Evolutionary conservation across 2,329 filamentous ascomycete genomes (phyloP).

Genomic region (Pseudogymnoascus sp.): DNA sequence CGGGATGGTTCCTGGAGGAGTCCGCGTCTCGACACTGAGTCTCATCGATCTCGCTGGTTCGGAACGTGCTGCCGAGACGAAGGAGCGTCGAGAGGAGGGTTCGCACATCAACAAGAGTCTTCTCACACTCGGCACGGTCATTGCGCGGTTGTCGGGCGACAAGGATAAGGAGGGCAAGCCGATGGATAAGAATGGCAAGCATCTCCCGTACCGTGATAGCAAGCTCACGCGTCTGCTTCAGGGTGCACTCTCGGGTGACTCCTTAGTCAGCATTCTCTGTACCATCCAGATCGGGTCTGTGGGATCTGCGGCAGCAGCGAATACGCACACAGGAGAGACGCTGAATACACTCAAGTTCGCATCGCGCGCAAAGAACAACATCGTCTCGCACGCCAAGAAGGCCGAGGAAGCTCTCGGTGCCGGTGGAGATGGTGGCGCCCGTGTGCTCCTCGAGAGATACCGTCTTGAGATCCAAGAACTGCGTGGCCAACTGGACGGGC

Average conservation of each 20-base stretch:
- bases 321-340: conserved; percentile 77
- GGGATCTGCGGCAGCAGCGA: conserved; percentile 62
- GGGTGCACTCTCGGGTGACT: conserved; percentile 85
- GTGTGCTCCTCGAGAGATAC: conserved; percentile 86
- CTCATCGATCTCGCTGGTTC: conserved; percentile 95
- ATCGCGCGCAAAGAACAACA: conserved; percentile 93
- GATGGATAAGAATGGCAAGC: conserved; percentile 76
- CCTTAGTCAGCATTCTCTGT: conserved; percentile 93
- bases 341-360: conserved; percentile 96
- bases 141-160: conserved; percentile 80
- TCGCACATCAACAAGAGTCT: conserved; percentile 98
- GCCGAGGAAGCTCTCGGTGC: conserved; percentile 80
- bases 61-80: conserved; percentile 89
- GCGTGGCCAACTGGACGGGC: conserved; percentile 70
- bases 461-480: conserved; percentile 86
- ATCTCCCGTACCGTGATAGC: conserved; percentile 94
- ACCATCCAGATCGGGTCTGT: conserved; percentile 85
- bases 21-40: conserved; percentile 89
- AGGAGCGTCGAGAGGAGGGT: conserved; percentile 87
- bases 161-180: conserved; percentile 73
- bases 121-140: conserved; percentile 89
- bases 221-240: conserved; percentile 91
- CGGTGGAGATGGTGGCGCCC: conserved; percentile 76
- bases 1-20: conserved; percentile 71
- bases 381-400: conserved; percentile 92